Percentiles rank a stretch among this genome's conserved stretches.
phyloP scores from a whole-genome alignment of 2,329 filamentous ascomycete genomes.

The Alternaria angustiovoidea region DNA sequence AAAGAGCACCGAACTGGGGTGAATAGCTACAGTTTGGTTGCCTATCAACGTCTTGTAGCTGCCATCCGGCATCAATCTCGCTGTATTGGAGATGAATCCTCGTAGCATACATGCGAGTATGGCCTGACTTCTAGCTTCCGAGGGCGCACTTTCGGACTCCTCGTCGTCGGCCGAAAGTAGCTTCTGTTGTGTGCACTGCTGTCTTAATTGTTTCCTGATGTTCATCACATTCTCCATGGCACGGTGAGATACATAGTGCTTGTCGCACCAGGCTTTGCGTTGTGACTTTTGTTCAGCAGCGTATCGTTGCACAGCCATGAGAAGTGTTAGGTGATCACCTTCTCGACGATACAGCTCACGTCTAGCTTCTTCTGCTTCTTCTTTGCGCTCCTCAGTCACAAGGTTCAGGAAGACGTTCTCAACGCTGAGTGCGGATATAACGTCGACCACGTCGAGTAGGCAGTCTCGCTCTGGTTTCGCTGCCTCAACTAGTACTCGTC shows the following conservation, averaged over 20 bases:
- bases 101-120: conserved; percentile 66
- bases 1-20: conserved; percentile 68
- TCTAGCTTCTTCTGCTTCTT: conserved; percentile 64
- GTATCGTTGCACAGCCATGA: conserved; percentile 68
- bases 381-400: conserved; percentile 67
- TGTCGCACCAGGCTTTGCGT: conserved; percentile 67
- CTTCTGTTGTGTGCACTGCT: conserved; percentile 62
- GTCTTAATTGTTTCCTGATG: conserved; percentile 67
- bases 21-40: conserved; percentile 69
- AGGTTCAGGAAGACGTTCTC: conserved; percentile 70
- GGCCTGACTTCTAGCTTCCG: conserved; percentile 56
- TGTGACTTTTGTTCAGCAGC: conserved; percentile 64
- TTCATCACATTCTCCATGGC: conserved; percentile 73
- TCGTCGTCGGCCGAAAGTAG: conserved; percentile 36
- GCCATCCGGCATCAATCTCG: conserved; percentile 66
- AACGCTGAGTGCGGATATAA: conserved; percentile 72
- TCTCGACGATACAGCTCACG: conserved; percentile 66
- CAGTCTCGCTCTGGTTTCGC: conserved; percentile 75
- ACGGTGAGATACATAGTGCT: conserved; percentile 67
- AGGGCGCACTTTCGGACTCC: conserved; percentile 26
- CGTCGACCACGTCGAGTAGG: conserved; percentile 83
- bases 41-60: conserved; percentile 69
- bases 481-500: conserved; percentile 83
- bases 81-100: conserved; percentile 68
- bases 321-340: conserved; percentile 70